Conservation (phyloP, 352 stramenopile species). For the Hyphochytrium catenoides region DNA sequence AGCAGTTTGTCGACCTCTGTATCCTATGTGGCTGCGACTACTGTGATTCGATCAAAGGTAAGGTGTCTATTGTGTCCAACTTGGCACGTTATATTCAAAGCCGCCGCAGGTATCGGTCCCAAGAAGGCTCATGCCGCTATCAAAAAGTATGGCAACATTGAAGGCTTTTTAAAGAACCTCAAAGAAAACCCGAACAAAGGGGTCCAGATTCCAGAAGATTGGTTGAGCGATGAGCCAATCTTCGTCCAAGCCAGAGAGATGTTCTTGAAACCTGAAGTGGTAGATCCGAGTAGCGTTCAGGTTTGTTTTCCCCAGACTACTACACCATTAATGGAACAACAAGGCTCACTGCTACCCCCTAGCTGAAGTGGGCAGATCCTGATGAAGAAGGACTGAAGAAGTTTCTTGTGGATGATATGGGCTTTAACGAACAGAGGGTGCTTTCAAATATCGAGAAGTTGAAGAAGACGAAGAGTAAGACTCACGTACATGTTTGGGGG, state of each 20-base stretch:
- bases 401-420: constrained; percentile 90
- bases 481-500: no score
- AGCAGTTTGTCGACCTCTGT: constrained; percentile 95
- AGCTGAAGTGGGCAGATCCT: constrained; percentile 84
- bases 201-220: constrained; percentile 44
- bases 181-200: constrained; percentile 59
- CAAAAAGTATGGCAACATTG: constrained; percentile 81
- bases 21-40: constrained; percentile 98
- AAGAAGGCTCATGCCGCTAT: constrained; percentile 94
- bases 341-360: no score
- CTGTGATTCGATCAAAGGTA: constrained; percentile 85
- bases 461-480: constrained; percentile 78
- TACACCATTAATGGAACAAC: no score
- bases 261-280: constrained; percentile 62
- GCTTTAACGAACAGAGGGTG: constrained; percentile 83
- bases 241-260: constrained; percentile 77
- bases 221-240: constrained; percentile 57
- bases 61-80: no score
- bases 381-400: constrained; percentile 60
- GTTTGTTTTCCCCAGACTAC: no score
- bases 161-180: constrained; percentile 73
- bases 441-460: constrained; percentile 76
- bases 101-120: constrained; percentile 88
- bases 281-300: constrained; percentile 19
- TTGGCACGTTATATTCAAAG: no score